These are phyloP conservation scores for Cystofilobasidium capitatum DNA, from an alignment of 768 basidiomycete species.

Conservation along the genomic window DNA sequence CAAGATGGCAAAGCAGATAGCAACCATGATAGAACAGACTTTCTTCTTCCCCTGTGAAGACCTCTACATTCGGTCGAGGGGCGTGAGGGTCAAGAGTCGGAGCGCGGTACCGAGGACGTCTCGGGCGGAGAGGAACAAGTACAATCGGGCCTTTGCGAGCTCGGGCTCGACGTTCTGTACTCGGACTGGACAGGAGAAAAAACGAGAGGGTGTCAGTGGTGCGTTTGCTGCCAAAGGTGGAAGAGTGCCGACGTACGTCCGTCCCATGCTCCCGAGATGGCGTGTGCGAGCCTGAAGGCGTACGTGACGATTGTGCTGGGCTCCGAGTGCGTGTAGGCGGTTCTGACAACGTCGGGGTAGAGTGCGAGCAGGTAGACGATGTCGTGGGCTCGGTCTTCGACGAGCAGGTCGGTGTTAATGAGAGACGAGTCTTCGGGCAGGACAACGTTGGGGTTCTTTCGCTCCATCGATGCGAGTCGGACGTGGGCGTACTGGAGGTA, in stretches of 20 bases:
- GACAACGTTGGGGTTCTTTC: constrained; percentile 74
- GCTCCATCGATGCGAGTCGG: constrained; percentile 76
- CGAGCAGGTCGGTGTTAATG: constrained; percentile 60
- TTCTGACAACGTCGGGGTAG: constrained; percentile 84
- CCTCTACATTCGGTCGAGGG: constrained; percentile 79
- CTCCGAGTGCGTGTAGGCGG: constrained; percentile 73
- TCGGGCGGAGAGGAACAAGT: constrained; percentile 75
- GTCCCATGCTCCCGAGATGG: constrained; percentile 20
- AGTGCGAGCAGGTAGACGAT: constrained; percentile 75
- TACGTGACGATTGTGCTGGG: constrained; percentile 87
- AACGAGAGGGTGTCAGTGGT: background rate
- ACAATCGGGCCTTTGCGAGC: constrained; percentile 66
- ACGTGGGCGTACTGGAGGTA: constrained; percentile 97
- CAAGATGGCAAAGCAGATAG: no score
- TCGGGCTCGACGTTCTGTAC: constrained; percentile 25
- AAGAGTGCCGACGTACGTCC: constrained; percentile 1
- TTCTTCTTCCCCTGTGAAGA: background rate
- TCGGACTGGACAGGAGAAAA: constrained; percentile 15
- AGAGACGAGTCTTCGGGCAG: constrained; percentile 45
- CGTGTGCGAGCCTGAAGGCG: constrained; percentile 70
- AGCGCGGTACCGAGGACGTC: constrained; percentile 83
- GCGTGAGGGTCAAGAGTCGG: constrained; percentile 75
- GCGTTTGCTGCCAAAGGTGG: constrained; percentile 59
- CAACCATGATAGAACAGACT: background rate
- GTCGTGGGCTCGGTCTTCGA: constrained; percentile 67